Evolutionary conservation across 2,329 filamentous ascomycete species (phyloP), one percentile per base, ranked within the genome.

Genomic region (Beauveria rudraprayagi): DNA sequence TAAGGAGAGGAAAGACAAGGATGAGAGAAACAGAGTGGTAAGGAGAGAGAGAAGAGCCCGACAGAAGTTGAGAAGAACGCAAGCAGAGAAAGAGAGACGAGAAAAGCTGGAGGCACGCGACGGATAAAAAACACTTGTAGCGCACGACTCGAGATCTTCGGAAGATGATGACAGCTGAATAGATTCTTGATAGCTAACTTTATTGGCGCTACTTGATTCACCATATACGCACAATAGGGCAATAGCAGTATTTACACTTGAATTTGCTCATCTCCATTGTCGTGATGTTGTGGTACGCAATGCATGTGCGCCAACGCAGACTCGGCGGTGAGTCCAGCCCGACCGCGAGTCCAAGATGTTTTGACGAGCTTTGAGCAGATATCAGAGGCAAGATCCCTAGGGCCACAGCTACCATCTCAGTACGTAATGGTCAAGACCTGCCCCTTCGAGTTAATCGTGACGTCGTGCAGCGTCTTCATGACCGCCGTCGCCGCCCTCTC

Each of bases 401-500:
- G 34, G 34, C 11, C 11, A 6, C 34, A 37, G 5, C 14, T 16
- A 14, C 11, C 11, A 37, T 37, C 30, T 59, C 55, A 60, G 14
- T 60, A 60, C 7, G 48, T 54, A 3, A 60, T 37, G 11, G 40
- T 60, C 5, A 60, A 19, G 14, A 54, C 26, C 14, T 54, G 57
- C 4, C 57, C 57, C 40, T 46, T n/a, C 3, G 57, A 60, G 7
- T 19, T 3, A 3, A 60, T 53, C 1, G 48, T 47, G 4, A 60
- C 50, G 5, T 60, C 57, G 28, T 60, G 57, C 40, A 60, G 50
- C 28, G 57, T 60, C 50, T 60, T 60, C 57, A 60, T 60, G 19
- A 54, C 57, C 3, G 50, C 57, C 40, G 28, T 60, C 6, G 57
- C 57, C 1, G 57, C 57, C n/a, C 57, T 48, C 1, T 60, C 57